phyloP scores from a whole-genome alignment of 2,329 filamentous ascomycete genomes.

The Orbilia blumenaviensis region DNA sequence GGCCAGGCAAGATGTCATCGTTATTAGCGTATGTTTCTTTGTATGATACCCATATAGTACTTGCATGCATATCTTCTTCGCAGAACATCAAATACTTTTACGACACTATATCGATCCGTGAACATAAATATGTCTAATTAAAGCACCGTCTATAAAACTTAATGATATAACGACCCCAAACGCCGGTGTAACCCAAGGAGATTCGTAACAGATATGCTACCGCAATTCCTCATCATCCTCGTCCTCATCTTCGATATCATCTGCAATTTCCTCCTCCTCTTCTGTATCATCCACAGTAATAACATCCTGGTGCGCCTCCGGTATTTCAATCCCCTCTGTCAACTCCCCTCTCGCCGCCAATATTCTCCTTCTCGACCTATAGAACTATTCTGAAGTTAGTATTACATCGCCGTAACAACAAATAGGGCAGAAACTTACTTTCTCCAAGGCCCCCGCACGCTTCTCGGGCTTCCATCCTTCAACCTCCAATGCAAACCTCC shows the following conservation, averaged over 20 bases:
- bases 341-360: slow-evolving; percentile 35
- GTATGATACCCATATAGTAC: slow-evolving; percentile 7
- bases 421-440: slow-evolving; percentile 15
- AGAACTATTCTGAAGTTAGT: slow-evolving; percentile 30
- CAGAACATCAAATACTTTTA: background rate
- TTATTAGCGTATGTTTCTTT: background rate
- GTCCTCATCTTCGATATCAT: slow-evolving; percentile 28
- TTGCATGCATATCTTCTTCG: background rate
- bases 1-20: background rate
- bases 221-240: slow-evolving; percentile 11
- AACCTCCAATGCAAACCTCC: slow-evolving; percentile 87
- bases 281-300: slow-evolving; percentile 50
- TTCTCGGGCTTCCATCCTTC: slow-evolving; percentile 89
- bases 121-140: background rate
- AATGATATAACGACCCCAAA: background rate
- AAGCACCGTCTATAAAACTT: background rate
- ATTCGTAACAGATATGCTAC: background rate
- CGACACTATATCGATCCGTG: no score
- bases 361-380: slow-evolving; percentile 27
- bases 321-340: slow-evolving; percentile 6
- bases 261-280: slow-evolving; percentile 29
- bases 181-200: background rate
- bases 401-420: background rate
- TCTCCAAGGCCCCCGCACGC: slow-evolving; percentile 61
- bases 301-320: slow-evolving; percentile 18